Percentiles rank a stretch among this genome's conserved stretches.
phyloP scores from a whole-genome alignment of 106 monocot species.

The Acorus calamus region DNA sequence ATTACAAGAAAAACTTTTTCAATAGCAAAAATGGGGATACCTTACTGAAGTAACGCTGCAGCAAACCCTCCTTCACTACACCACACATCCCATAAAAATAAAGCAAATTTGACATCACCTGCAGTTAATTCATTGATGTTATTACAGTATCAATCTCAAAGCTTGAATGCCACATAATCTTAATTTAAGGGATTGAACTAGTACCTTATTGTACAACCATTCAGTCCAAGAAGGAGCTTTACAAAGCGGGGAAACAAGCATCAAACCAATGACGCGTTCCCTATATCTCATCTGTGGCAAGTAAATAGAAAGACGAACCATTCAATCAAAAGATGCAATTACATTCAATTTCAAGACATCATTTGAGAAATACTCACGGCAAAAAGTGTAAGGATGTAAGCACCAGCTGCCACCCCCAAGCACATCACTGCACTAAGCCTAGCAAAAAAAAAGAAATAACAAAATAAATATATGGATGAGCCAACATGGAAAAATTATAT shows the following conservation, averaged over 20 bases:
- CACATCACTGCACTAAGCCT: conserved; percentile 76
- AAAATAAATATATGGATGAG: conserved; percentile 2
- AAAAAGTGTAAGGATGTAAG: conserved; percentile 72
- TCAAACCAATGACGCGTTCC: conserved; percentile 54
- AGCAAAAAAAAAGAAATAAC: background rate
- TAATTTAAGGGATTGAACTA: background rate
- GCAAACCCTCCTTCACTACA: conserved; percentile 49
- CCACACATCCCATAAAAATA: conserved; percentile 86
- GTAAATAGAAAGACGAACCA: background rate
- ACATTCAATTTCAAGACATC: background rate
- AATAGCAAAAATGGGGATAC: conserved; percentile 9
- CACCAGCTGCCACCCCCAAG: conserved; percentile 61
- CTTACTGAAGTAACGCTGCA: conserved; percentile 81
- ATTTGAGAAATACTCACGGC: conserved; percentile 36
- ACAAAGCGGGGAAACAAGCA: conserved; percentile 68
- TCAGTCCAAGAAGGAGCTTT: conserved; percentile 81
- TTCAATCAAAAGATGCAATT: no score
- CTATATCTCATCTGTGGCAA: conserved; percentile 40
- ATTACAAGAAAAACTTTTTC: no score
- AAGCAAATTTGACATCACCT: conserved; percentile 68
- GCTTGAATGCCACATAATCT: background rate
- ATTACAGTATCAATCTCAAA: no score
- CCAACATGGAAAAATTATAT: conserved; percentile 7
- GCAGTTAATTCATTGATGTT: conserved; percentile 4
- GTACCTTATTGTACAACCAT: conserved; percentile 72